A percentile compares a stretch with the other conserved stretches of the same genome.
phyloP scores from a whole-genome alignment of 495 filamentous ascomycete genomes.

The Glarea lozoyensis region DNA sequence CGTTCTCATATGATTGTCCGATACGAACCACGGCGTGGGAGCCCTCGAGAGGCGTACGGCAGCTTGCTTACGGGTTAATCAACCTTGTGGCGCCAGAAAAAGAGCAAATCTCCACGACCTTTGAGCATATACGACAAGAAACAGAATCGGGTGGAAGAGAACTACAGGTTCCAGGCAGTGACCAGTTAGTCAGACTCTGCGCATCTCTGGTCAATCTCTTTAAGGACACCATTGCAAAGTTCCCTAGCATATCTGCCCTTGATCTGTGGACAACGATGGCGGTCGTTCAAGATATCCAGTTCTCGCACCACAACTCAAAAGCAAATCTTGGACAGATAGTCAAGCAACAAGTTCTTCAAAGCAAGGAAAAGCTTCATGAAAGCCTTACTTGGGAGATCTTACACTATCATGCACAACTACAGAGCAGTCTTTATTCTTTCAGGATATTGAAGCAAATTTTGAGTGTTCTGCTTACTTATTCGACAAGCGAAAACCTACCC shows the following conservation, averaged over 20 bases:
- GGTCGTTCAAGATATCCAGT: conserved; percentile 33
- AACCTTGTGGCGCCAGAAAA: conserved; percentile 27
- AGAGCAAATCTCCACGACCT: conserved; percentile 20
- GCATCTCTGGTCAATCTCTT: conserved; percentile 9
- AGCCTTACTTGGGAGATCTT: conserved; percentile 48
- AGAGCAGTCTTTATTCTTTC: conserved; percentile 56
- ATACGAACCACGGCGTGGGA: conserved; percentile 55
- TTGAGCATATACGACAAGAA: conserved; percentile 41
- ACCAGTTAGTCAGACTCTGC: conserved; percentile 19
- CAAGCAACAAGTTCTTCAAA: conserved; percentile 13
- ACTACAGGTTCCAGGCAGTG: conserved; percentile 16
- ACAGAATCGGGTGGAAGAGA: conserved; percentile 23
- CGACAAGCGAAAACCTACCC: not conserved
- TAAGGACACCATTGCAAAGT: conserved; percentile 3
- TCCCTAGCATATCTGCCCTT: conserved; percentile 2
- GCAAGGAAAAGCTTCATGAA: conserved; percentile 15
- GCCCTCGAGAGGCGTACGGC: conserved; percentile 39
- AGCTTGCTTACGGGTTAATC: conserved; percentile 50
- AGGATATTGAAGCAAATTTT: conserved; percentile 54
- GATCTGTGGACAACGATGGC: conserved; percentile 30
- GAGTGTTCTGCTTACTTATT: conserved; percentile 17
- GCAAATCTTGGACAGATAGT: conserved; percentile 14
- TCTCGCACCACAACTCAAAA: conserved; percentile 25
- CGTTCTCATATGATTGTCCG: conserved; percentile 49
- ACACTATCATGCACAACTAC: conserved; percentile 54